Evolutionary conservation across 768 basidiomycete genomes (phyloP).

Genomic region (Psilocybe tampanensis): DNA sequence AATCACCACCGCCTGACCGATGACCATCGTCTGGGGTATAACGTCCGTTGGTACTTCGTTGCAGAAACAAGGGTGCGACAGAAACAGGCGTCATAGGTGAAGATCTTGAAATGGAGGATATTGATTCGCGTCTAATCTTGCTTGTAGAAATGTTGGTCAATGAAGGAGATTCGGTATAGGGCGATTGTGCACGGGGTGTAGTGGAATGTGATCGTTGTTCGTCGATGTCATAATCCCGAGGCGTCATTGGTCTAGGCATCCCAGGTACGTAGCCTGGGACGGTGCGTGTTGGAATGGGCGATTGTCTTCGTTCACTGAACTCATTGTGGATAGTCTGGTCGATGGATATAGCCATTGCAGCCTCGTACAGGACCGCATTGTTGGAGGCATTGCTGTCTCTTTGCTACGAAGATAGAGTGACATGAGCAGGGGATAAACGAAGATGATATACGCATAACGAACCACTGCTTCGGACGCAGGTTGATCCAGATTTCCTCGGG

Average conservation of each 20-base stretch:
- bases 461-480: slow-evolving; percentile 31
- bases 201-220: slow-evolving; percentile 72
- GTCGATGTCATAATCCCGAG: slow-evolving; percentile 75
- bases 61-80: slow-evolving; percentile 51
- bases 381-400: slow-evolving; percentile 37
- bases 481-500: slow-evolving; percentile 40
- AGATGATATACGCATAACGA: slow-evolving; percentile 9
- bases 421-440: slow-evolving; percentile 4
- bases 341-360: slow-evolving; percentile 71
- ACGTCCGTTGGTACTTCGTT: slow-evolving; percentile 65
- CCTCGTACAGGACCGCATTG: slow-evolving; percentile 49
- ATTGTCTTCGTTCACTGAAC: slow-evolving; percentile 53
- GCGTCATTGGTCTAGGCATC: slow-evolving; percentile 91
- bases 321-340: slow-evolving; percentile 55
- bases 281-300: slow-evolving; percentile 62
- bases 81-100: slow-evolving; percentile 51
- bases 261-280: slow-evolving; percentile 87
- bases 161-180: slow-evolving; percentile 43
- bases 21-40: slow-evolving; percentile 51
- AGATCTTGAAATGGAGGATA: slow-evolving; percentile 49
- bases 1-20: slow-evolving; percentile 31
- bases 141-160: slow-evolving; percentile 29
- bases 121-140: slow-evolving; percentile 57
- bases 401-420: slow-evolving; percentile 25
- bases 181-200: slow-evolving; percentile 80